These are phyloP conservation scores for Phytophthora hibernalis DNA, from an alignment of 352 stramenopile species.

Conservation along the genomic window DNA sequence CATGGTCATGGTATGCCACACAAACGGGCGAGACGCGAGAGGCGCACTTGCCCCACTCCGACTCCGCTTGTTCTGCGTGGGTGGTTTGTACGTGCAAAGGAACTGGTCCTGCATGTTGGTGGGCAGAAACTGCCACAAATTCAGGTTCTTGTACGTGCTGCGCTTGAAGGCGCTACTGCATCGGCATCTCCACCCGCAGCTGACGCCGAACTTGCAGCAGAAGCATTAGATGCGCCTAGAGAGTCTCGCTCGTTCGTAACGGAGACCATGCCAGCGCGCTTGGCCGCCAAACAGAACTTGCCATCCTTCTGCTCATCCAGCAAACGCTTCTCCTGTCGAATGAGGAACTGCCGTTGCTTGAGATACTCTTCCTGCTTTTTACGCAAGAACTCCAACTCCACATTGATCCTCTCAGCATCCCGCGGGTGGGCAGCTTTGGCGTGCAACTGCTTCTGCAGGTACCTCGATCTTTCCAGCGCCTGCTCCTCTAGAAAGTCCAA, in stretches of 20 bases:
- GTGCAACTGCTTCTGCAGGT: conserved; percentile 58
- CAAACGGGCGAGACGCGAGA: conserved; percentile 48
- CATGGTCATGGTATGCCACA: conserved; percentile 91
- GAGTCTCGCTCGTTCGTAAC: conserved; percentile 33
- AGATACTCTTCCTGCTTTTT: conserved; percentile 81
- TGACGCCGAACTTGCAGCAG: conserved; percentile 19
- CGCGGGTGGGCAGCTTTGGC: conserved; percentile 19
- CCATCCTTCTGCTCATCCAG: conserved; percentile 60
- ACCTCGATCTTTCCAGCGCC: conserved; percentile 56
- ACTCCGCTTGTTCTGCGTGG: conserved; percentile 17
- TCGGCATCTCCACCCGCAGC: conserved; percentile 33
- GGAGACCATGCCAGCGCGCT: conserved; percentile 27
- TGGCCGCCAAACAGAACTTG: conserved; percentile 50
- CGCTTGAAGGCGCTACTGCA: conserved; percentile 78
- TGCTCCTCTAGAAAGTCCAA: conserved; percentile 79
- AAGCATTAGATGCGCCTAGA: conserved; percentile 17
- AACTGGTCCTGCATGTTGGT: conserved; percentile 92
- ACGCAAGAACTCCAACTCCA: conserved; percentile 68
- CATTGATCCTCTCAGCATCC: conserved; percentile 43
- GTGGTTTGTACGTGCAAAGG: conserved; percentile 60
- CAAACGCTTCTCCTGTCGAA: conserved; percentile 74
- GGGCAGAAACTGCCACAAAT: conserved; percentile 80
- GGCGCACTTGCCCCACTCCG: conserved; percentile 22
- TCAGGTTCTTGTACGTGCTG: conserved; percentile 85
- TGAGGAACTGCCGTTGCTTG: conserved; percentile 78